Base-by-base conservation (phyloP, 331 rosid species). In the Saraca asoca region DNA sequence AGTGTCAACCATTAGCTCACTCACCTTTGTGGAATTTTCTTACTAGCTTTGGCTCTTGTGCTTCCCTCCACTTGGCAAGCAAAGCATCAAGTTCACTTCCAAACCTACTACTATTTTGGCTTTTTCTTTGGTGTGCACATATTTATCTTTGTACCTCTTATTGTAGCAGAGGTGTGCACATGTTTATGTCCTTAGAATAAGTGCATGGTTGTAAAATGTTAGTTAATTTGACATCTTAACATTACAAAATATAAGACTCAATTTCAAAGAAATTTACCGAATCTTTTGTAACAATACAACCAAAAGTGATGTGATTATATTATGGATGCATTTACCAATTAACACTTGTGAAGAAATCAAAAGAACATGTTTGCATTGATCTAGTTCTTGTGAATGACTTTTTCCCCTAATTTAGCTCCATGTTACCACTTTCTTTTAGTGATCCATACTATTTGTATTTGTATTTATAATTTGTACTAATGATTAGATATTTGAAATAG, bases 401-500 rank as follows among this genome's bases (percentile, higher is more conserved):
- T n/a, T n/a, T n/a, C n/a, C n/a, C n/a, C n/a, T n/a, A n/a, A n/a
- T n/a, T n/a, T n/a, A n/a, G n/a, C n/a, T n/a, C n/a, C n/a, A n/a
- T n/a, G n/a, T n/a, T 16, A 42, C 35, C 29, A 50, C 7, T 62
- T 17, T 9, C 1, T 68, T 45, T 1, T 19, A 39, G n/a, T n/a
- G n/a, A n/a, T n/a, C n/a, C n/a, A n/a, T n/a, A n/a, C n/a, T n/a
- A 5, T 20, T 71, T 1, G 13, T 7, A 3, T 31, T 13, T 39
- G 12, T 35, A 2, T 4, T 61, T 35, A 14, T 0, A 15, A 16
- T 3, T 48, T 42, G n/a, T 39, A 9, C 13, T 15, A n/a, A n/a
- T 39, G 24, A 24, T 18, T 14, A n/a, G 41, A 3, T 20, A 12
- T 51, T 20, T 14, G 57, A 14, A 71, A 31, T 95, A 94, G 98